phyloP scores from a whole-genome alignment of 306 rosid genomes.

The Prunus campanulata region DNA sequence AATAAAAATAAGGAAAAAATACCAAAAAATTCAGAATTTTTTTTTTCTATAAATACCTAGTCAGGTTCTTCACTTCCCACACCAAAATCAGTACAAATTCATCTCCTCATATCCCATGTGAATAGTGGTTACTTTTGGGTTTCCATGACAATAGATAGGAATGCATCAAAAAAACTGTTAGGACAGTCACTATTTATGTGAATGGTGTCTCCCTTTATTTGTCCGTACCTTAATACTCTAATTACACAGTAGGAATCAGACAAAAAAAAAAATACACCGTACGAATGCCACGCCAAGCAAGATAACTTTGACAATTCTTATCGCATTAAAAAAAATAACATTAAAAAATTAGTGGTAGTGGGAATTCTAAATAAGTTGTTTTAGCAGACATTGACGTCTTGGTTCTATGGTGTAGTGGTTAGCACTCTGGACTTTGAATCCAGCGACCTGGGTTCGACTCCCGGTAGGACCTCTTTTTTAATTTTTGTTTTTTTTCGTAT shows the following conservation, averaged over 20 bases:
- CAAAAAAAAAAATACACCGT: no score
- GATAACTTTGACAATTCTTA: not conserved
- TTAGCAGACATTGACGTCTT: fast-evolving
- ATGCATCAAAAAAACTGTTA: no score
- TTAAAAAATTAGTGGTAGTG: not conserved
- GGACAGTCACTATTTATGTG: fast-evolving
- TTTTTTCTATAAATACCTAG: no score
- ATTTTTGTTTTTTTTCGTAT: not conserved
- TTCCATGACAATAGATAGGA: fast-evolving
- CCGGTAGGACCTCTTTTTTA: constrained; percentile 38
- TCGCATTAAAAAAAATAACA: not conserved
- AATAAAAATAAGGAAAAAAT: no score
- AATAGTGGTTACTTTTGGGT: fast-evolving
- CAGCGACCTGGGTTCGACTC: constrained; percentile 36
- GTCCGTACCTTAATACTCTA: no score
- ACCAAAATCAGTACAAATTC: no score
- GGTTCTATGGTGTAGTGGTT: constrained; percentile 58
- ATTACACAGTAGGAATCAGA: no score
- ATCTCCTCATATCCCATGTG: no score
- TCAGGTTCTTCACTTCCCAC: no score
- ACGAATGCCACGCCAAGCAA: not conserved
- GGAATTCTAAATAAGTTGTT: fast-evolving
- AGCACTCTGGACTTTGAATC: constrained; percentile 46
- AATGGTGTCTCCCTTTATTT: no score
- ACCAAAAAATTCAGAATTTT: no score